Percentiles rank a stretch among this genome's conserved stretches.
Conservation (phyloP, 2,329 filamentous ascomycete species). For the Talaromyces atroroseus region DNA sequence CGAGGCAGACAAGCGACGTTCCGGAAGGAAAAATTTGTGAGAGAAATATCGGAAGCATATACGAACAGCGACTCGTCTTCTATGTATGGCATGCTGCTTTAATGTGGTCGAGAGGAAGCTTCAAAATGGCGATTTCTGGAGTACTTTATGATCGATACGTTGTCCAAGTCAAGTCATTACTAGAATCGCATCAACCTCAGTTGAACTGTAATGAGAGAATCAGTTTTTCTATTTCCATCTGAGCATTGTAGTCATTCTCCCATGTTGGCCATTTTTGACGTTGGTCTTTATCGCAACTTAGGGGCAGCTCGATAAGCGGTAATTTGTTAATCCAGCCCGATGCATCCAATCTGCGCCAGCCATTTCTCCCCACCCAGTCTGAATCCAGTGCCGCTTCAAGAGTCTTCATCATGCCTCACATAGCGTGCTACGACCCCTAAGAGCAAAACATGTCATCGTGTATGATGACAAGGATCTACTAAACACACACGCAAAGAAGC, state of each 20-base stretch:
- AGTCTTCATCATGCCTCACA: background rate
- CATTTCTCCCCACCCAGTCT: background rate
- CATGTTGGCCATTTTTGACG: background rate
- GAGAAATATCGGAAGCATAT: background rate
- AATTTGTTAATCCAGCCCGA: background rate
- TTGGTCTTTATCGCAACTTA: constrained; percentile 2
- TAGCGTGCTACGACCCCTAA: background rate
- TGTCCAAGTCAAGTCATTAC: background rate
- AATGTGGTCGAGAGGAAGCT: background rate
- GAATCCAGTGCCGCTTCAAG: constrained; percentile 18
- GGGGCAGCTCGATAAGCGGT: constrained; percentile 4
- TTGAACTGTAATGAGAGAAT: background rate
- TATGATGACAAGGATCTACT: background rate
- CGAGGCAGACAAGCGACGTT: constrained; percentile 50
- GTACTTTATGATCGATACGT: background rate
- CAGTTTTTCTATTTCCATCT: background rate
- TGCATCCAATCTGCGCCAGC: constrained; percentile 2
- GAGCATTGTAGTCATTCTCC: background rate
- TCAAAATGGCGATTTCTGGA: background rate
- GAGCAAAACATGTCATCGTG: background rate
- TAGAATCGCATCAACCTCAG: background rate
- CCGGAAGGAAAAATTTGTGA: constrained; percentile 26
- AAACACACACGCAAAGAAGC: background rate
- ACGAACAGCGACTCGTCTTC: background rate
- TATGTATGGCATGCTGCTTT: constrained; percentile 6